phyloP scores from a whole-genome alignment of 306 rosid genomes.

The Fragaria vesca region DNA sequence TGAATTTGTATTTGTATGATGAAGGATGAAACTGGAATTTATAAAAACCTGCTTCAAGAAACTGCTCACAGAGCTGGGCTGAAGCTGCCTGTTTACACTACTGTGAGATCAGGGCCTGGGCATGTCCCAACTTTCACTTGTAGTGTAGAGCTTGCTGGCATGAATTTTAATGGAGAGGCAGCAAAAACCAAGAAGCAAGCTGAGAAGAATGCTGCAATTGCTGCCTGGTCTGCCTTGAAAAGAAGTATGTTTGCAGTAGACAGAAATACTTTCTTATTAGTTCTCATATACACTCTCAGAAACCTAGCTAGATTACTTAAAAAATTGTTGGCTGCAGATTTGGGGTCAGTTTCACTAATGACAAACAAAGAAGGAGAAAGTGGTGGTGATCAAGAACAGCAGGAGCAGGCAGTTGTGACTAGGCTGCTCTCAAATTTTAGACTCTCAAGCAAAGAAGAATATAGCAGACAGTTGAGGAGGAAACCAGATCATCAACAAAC shows the following conservation, averaged over 20 bases:
- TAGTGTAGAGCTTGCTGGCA: constrained; percentile 28
- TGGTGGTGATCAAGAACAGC: constrained; percentile 22
- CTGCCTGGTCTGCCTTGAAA: constrained; percentile 37
- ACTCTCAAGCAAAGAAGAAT: constrained; percentile 17
- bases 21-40: constrained; percentile 35
- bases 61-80: constrained; percentile 32
- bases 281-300: background rate
- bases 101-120: constrained; percentile 31
- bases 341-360: constrained; percentile 13
- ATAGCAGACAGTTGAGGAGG: constrained; percentile 25
- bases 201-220: constrained; percentile 37
- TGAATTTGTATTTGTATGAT: background rate
- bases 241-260: constrained; percentile 2
- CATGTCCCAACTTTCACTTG: constrained; percentile 32
- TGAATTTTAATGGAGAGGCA: constrained; percentile 27
- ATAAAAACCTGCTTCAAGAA: constrained; percentile 34
- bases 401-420: constrained; percentile 31
- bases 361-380: constrained; percentile 16
- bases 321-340: background rate
- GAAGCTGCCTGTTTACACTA: constrained; percentile 32
- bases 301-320: background rate
- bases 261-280: background rate
- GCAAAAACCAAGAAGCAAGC: constrained; percentile 40
- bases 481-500: constrained; percentile 16
- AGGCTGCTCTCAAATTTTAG: constrained; percentile 30